Evolutionary conservation across 2,329 filamentous ascomycete genomes (phyloP), one percentile per base, ranked within the genome.

Genomic region (Arthrobotrys megalospora): DNA sequence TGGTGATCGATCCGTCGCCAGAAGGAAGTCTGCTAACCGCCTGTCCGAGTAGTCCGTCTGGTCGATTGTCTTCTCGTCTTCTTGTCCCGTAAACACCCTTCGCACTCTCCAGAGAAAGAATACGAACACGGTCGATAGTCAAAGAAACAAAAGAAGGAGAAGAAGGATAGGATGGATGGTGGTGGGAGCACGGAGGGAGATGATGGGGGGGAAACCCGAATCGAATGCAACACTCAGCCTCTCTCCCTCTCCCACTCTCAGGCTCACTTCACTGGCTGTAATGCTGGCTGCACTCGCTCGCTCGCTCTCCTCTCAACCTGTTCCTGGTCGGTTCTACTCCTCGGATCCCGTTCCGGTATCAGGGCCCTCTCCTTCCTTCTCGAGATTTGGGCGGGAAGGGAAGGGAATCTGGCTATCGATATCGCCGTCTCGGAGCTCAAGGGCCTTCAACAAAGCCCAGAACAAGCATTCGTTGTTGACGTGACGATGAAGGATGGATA

Each of bases 1-100:
- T 62, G 66, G 66, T 70, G 66, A 73, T 65, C 69, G 28, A 66
- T 73, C 60, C 69, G 69, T 72, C 68, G 68, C 60, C 60, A 60
- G 58, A 60, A 66, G 60, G 69, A 70, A 70, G 60, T n/a, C 55
- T 43, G 36, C 36, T 60, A 60, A 60, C 55, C 43, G 34, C 60
- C 36, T 28, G 14, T 60, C 53, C 53, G 28, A 52, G 50, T n/a
- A 8, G 28, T 34, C 32, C 28, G 36, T 43, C 50, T 36, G 5
- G 4, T 36, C 50, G 11, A 10, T 60, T 43, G 2, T 60, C 7
- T 28, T 28, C 16, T 19, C n/a, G 19, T 58, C 32, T 60, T 32
- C 16, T 52, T 28, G 48, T 21, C 55, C 55, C 55, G 34, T 60
- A 43, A 43, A 60, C 48, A 21, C 55, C 55, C 36, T 41, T 60